Evolutionary conservation across 495 filamentous ascomycete genomes (phyloP).

Genomic region (Penicillium coffeae): DNA sequence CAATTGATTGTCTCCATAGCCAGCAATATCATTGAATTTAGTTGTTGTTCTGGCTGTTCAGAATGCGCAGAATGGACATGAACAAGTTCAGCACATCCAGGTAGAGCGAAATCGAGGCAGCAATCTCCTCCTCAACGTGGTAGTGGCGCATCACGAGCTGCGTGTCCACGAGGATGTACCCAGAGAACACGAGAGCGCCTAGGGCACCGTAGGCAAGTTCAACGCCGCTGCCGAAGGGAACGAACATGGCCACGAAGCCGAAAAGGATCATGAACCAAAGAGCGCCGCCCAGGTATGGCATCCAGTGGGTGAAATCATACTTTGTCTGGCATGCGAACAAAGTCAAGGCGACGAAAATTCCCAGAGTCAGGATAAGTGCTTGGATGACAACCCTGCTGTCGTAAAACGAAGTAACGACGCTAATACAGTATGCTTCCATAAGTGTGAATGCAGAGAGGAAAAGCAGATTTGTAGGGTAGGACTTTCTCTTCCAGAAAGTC

Average conservation of each 20-base stretch:
- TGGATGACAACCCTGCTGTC: constrained; percentile 76
- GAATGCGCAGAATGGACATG: constrained; percentile 82
- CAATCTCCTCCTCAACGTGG: constrained; percentile 98
- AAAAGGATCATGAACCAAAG: constrained; percentile 90
- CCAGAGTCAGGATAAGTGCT: constrained; percentile 84
- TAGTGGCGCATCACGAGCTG: constrained; percentile 92
- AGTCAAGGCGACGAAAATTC: constrained; percentile 89
- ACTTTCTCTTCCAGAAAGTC: constrained; percentile 97
- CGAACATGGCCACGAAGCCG: constrained; percentile 82
- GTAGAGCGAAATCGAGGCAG: constrained; percentile 91
- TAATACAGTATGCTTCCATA: constrained; percentile 89
- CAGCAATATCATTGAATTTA: constrained; percentile 38
- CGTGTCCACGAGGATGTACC: constrained; percentile 92
- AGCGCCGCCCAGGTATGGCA: constrained; percentile 87
- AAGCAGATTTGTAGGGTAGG: constrained; percentile 89
- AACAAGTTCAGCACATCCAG: constrained; percentile 97
- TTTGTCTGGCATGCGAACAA: constrained; percentile 96
- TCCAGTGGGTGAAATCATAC: constrained; percentile 96
- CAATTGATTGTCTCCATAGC: neutral
- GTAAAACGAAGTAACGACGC: constrained; percentile 87
- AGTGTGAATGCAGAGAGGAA: constrained; percentile 91
- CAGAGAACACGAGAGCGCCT: constrained; percentile 82
- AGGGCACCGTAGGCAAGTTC: constrained; percentile 82
- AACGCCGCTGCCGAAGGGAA: constrained; percentile 70
- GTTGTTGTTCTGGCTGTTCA: constrained; percentile 86